Evolutionary conservation across 768 basidiomycete genomes (phyloP).

Genomic region (Tephrocybe rancida): DNA sequence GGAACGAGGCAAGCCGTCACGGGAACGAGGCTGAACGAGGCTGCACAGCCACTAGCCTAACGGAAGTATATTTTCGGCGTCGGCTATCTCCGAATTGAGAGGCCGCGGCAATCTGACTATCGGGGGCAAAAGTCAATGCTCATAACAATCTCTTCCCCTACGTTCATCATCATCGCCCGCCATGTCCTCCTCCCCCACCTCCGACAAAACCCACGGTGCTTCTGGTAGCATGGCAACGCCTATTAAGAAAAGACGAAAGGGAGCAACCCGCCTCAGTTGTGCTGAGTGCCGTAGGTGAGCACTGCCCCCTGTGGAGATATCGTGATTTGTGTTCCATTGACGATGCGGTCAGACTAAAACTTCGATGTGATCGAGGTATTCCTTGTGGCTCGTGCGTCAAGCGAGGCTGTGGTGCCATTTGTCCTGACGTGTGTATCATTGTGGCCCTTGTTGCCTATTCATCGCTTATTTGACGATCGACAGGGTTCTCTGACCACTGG

Average conservation of each 20-base stretch:
- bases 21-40: not conserved
- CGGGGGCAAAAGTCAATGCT: not conserved
- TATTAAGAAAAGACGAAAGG: conserved; percentile 64
- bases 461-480: conserved; percentile 4
- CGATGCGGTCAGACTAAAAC: conserved; percentile 50
- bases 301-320: conserved; percentile 1
- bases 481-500: conserved; percentile 80
- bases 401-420: conserved; percentile 79
- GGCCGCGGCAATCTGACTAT: conserved; percentile 16
- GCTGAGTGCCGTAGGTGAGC: conserved; percentile 78
- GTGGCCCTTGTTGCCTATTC: not conserved
- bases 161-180: conserved; percentile 24
- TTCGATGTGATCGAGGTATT: conserved; percentile 74
- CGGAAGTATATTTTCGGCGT: conserved; percentile 21
- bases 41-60: conserved; percentile 17
- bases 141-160: conserved; percentile 17
- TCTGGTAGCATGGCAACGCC: conserved; percentile 28
- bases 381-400: conserved; percentile 84
- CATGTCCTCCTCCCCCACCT: conserved; percentile 38
- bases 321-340: not conserved
- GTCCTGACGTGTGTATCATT: conserved; percentile 61
- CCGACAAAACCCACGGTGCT: conserved; percentile 29
- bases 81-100: conserved; percentile 20
- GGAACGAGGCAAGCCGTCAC: not conserved
- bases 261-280: conserved; percentile 76